A percentile compares a stretch with the other conserved stretches of the same genome.
These are phyloP conservation scores for Lasiodiplodia theobromae DNA, from an alignment of 2,329 filamentous ascomycete genomes.

Conservation along the genomic window DNA sequence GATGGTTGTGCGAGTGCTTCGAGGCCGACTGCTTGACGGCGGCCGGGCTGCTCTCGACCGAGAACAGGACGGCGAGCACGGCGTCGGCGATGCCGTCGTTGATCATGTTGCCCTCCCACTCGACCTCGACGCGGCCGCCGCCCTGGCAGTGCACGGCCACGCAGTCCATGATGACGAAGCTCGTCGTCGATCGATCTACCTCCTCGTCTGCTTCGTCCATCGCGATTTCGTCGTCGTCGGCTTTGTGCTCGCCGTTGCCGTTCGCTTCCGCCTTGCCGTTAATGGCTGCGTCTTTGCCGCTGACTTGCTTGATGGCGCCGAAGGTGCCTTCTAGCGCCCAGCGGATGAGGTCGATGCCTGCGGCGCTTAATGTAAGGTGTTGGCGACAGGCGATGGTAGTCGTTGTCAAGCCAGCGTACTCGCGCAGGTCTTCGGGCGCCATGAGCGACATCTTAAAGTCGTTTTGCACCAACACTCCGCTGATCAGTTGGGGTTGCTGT, in stretches of 20 bases:
- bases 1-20: slow-evolving; percentile 54
- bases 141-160: slow-evolving; percentile 79
- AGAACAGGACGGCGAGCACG: slow-evolving; percentile 89
- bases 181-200: slow-evolving; percentile 59
- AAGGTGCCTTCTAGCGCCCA: slow-evolving; percentile 97
- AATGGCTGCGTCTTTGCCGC: slow-evolving; percentile 41
- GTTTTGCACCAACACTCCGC: slow-evolving; percentile 93
- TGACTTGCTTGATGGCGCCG: slow-evolving; percentile 69
- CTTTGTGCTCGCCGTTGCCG: slow-evolving; percentile 50
- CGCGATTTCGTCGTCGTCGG: slow-evolving; percentile 46
- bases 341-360: slow-evolving; percentile 86
- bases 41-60: slow-evolving; percentile 91
- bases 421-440: slow-evolving; percentile 93
- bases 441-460: slow-evolving; percentile 97
- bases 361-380: slow-evolving; percentile 83
- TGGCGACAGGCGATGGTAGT: slow-evolving; percentile 95
- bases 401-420: slow-evolving; percentile 96
- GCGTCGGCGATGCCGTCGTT: slow-evolving; percentile 99
- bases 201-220: slow-evolving; percentile 71
- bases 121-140: slow-evolving; percentile 83
- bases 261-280: slow-evolving; percentile 44
- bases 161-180: slow-evolving; percentile 84
- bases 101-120: slow-evolving; percentile 98
- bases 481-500: slow-evolving; percentile 66
- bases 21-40: slow-evolving; percentile 74